Base-by-base conservation (phyloP, 306 rosid genomes). In the Fragaria ananassa region DNA sequence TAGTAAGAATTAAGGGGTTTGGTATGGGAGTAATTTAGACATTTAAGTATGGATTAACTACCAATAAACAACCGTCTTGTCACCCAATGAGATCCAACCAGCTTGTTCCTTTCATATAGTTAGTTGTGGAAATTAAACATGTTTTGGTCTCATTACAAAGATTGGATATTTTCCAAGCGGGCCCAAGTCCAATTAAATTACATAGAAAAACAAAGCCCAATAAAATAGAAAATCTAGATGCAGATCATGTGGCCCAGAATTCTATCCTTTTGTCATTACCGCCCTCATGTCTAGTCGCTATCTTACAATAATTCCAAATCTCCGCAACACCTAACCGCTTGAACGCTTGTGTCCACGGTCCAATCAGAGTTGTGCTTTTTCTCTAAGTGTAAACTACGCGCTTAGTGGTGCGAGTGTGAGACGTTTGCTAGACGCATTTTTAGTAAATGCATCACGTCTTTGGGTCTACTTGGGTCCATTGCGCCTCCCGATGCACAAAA, bases 381-480 rank as follows among this genome's bases (percentile, higher is more conserved):
- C 10, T 5, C 0, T 13, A 4, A 1, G 15, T n/a, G 17, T 4
- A 11, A 2, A 0, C 1, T 0, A 75, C 80, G 67, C 57, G 35
- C 74, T 9, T 3, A 0, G 0, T 6, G 5, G 3, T 0, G 64
- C 41, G 76, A 23, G 64, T 72, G 65, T 76, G 39, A 18, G 3
- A 12, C 63, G 7, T 8, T 27, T 46, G 62, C 4, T 1, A 3
- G 14, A 57, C 63, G 57, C 68, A 29, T 37, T 8, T 58, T 21
- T 76, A 46, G 84, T 68, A 60, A 68, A 35, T 42, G 74, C 68
- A 80, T n/a, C 78, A 77, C 79, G 78, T 77, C 78, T 71, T 41
- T 72, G 81, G 79, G 65, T 67, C 70, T 31, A 34, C 12, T 69
- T 61, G 81, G 76, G 70, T 53, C 65, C 77, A 39, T 53, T 46